Evolutionary conservation across 805 yeast genomes (phyloP), one percentile per base, ranked within the genome.

Genomic region (Candida rishiriensis): DNA sequence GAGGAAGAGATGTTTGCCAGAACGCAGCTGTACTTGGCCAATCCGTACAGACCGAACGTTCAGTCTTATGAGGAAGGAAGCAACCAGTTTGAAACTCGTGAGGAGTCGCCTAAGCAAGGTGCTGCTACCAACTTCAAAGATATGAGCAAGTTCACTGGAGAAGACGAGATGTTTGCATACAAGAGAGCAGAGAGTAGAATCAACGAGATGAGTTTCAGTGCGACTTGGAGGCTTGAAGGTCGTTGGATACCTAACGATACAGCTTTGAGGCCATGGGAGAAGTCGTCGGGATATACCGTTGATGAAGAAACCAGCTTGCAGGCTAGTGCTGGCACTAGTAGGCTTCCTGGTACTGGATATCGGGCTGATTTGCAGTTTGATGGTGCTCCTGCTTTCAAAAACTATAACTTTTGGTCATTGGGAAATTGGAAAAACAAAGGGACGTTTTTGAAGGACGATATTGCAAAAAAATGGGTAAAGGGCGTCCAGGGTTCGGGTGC

Each of bases 141-240:
- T 41, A 58, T 72, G 15, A 66, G 69, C 10, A 78, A 80, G 10
- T 84, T 83, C 53, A 83, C 88, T 0, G 90, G 90, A 18, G 88
- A 84, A 53, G 90, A 83, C 61, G 90, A 84, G 56, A 73, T 73
- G 63, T 83, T 83, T 63, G 88, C 90, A 3, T 83, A 75, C 54
- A 79, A 78, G 49, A 64, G 90, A 51, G 89, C 90, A 0, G 81
- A 83, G 1, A 78, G 83, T 53, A 65, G 90, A 50, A 70, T 84
- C 32, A 69, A 70, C 41, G 73, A 57, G 29, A 65, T 65, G 69
- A 55, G 62, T 1, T 54, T 56, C 28, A 57, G 66, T 1, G 43
- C 39, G 3, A 48, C 48, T 8, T 83, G 87, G 84, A 71, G 84
- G 49, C 42, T 52, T 4, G 63, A 62, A 15, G 61, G 65, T 7